Base-by-base conservation (phyloP, 2,329 filamentous ascomycete species). In the Ophiostoma populinum region DNA sequence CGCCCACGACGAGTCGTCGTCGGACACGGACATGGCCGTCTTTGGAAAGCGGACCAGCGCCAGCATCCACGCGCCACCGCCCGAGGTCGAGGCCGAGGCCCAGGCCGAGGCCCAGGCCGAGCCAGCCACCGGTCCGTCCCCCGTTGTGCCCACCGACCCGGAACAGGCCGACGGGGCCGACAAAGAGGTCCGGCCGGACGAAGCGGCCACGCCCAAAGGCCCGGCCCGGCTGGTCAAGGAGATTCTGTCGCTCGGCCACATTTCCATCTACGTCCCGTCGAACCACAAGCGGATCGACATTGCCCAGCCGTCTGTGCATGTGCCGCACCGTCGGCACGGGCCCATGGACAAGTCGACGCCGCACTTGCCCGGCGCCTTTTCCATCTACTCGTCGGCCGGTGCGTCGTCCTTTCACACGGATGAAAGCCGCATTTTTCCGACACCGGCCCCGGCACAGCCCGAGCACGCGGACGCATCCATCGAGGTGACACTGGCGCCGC, bases 341-440 rank as follows among this genome's bases (percentile, higher is more conserved):
- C n/a, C n/a, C n/a, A n/a, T n/a, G n/a, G n/a, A n/a, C n/a, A n/a
- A n/a, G n/a, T n/a, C n/a, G n/a, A 58, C 58, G n/a, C 61, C 63
- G 0, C 59, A 72, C 45, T 49, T 75, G 3, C 72, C 72, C 2
- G 74, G 72, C 1, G 63, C 72, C 3, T 77, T 77, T 47, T 77
- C 71, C 0, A 53, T 68, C 2, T 52, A 64, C 35, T 52, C 43
- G 10, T 25, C 41, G 10, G 38, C 32, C 5, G 42, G 41, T 6
- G 34, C 37, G 3, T 26, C 41, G 4, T 39, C 41, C 3, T 36
- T 38, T 16, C 29, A 31, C 13, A 17, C 28, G 41, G 34, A 42
- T 31, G 47, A 24, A 12, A 43, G 34, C 31, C 20, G 22, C 13
- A 8, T 43, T 12, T 13, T 37, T 9, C 34, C 16, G 15, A 29